phyloP scores from a whole-genome alignment of 2,329 filamentous ascomycete genomes.

The Cercospora beticola region DNA sequence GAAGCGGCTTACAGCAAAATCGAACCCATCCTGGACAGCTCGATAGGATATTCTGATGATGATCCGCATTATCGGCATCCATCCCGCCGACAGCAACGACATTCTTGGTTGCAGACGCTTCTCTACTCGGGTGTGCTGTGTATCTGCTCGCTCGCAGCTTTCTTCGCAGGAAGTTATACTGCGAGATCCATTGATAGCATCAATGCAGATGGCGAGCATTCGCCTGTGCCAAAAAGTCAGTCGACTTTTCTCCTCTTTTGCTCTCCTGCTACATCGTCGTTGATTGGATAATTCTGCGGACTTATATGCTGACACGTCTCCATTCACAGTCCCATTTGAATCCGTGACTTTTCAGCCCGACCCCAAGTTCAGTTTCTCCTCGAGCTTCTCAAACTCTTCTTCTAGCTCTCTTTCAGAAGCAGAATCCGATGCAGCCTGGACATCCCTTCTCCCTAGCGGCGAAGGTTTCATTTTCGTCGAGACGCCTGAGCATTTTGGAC shows the following conservation, averaged over 20 bases:
- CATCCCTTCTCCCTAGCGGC: constrained; percentile 31
- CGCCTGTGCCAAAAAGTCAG: background rate
- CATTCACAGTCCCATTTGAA: background rate
- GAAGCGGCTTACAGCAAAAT: background rate
- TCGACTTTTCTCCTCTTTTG: background rate
- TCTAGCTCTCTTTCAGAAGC: background rate
- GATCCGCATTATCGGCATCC: background rate
- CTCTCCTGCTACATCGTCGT: background rate
- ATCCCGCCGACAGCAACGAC: background rate
- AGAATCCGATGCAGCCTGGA: constrained; percentile 35
- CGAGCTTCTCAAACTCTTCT: constrained; percentile 25
- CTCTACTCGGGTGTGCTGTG: background rate
- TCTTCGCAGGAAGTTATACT: background rate
- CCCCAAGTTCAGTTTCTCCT: background rate
- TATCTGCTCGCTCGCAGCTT: background rate
- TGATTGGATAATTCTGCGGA: background rate
- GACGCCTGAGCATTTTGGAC: constrained; percentile 25
- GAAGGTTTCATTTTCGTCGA: constrained; percentile 38
- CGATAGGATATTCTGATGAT: background rate
- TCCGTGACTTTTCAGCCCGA: constrained; percentile 30
- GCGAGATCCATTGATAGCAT: background rate
- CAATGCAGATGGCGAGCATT: background rate
- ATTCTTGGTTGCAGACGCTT: background rate
- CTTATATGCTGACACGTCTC: background rate
- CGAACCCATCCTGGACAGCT: background rate